Evolutionary conservation across 352 stramenopile genomes (phyloP), one percentile per base, ranked within the genome.

Genomic region (Thraustochytrium sp.): DNA sequence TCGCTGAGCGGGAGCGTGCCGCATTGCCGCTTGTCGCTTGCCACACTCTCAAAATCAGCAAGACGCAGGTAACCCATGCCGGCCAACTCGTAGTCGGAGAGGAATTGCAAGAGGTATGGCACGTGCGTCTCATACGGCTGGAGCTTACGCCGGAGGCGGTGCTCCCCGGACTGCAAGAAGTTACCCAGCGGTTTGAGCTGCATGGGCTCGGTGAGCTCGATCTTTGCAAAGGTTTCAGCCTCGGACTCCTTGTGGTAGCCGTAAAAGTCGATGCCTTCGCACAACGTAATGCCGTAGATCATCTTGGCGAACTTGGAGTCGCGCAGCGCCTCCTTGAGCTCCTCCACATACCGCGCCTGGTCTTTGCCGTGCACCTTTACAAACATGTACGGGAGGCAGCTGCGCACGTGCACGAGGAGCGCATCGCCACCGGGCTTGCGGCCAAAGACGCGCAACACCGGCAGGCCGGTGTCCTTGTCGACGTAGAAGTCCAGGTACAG

Each of bases 51-150:
- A 68, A 82, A 85, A 26, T 55, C 40, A 3, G 34, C 34, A 18
- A 85, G 82, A 8, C 37, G 40, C 8, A 85, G n/a, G 1, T 23
- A 84, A 23, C 29, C 76, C 82, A 85, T 85, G 4, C 82, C 82
- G 13, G 40, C n/a, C 13, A 85, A 65, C n/a, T 85, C 53, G 18
- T 86, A 85, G 40, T 85, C 82, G 18, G 55, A 76, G 21, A 85
- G 48, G 38, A 85, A 85, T 40, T 85, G 82, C 4, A 85, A 31
- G 0, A 76, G 36, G 51, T 86, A 85, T 23, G 74, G 72, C 5
- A 85, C 38, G 40, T 85, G 82, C 21, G 78, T 85, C 46, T 85
- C 74, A 34, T 86, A 85, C 36, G 82, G 82, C 51, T 85, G 82
- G 16, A 85, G 40, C 13, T 31, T 38, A 4, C 11, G 18, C 23